phyloP scores from a whole-genome alignment of 2,329 filamentous ascomycete species.

The Cladosporium phlei region DNA sequence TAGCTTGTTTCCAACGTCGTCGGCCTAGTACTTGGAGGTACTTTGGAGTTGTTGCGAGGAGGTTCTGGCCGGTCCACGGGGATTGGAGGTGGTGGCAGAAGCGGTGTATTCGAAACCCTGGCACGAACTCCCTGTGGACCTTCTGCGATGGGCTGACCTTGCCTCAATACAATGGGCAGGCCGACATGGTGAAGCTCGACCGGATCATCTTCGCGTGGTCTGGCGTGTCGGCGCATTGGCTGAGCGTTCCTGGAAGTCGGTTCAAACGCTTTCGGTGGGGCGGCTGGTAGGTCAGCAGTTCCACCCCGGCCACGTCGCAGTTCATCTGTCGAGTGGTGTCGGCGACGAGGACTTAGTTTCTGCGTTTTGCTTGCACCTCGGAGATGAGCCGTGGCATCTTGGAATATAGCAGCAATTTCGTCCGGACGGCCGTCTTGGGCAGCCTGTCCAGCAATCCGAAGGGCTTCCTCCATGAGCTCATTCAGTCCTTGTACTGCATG shows the following conservation, averaged over 20 bases:
- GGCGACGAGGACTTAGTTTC: background rate
- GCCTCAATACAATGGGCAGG: slow-evolving; percentile 8
- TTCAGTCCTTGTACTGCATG: slow-evolving; percentile 38
- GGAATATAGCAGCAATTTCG: slow-evolving; percentile 38
- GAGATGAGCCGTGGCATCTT: slow-evolving; percentile 35
- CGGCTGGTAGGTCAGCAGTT: background rate
- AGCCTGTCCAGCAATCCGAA: slow-evolving; percentile 33
- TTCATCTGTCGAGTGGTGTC: slow-evolving; percentile 4
- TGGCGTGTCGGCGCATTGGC: slow-evolving; percentile 5
- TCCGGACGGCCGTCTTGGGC: slow-evolving; percentile 30
- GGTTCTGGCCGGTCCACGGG: slow-evolving; percentile 15
- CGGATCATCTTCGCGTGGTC: slow-evolving; percentile 7
- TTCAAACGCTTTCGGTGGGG: background rate
- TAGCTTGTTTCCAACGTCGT: background rate
- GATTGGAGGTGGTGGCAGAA: background rate
- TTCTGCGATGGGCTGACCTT: background rate
- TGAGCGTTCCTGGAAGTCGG: background rate
- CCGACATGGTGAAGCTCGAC: slow-evolving; percentile 11
- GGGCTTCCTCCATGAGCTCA: slow-evolving; percentile 40
- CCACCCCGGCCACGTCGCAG: background rate
- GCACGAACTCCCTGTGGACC: background rate
- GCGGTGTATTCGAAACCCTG: background rate
- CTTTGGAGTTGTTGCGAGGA: slow-evolving; percentile 1
- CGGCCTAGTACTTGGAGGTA: slow-evolving; percentile 9
- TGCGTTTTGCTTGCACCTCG: slow-evolving; percentile 26